Conservation (phyloP, 768 basidiomycete genomes). For the Boletus reticulatus region DNA sequence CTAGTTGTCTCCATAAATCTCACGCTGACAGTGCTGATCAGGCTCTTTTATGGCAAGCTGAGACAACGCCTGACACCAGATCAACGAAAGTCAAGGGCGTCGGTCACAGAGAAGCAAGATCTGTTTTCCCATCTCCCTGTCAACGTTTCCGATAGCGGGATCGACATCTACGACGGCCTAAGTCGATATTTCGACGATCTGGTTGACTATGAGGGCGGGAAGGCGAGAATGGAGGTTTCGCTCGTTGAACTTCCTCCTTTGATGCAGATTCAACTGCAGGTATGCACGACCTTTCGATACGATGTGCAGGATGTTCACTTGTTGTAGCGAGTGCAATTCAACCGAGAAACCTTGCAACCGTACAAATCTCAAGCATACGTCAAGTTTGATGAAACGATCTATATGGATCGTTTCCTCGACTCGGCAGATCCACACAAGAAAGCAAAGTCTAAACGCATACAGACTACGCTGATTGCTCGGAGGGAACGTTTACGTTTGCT, state of each 20-base stretch:
- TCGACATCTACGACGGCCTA: slow-evolving; percentile 92
- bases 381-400: slow-evolving; percentile 82
- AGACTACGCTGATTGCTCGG: slow-evolving; percentile 57
- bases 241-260: slow-evolving; percentile 86
- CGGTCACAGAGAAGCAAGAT: slow-evolving; percentile 84
- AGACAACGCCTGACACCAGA: slow-evolving; percentile 54
- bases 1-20: background rate
- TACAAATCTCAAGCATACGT: slow-evolving; percentile 97
- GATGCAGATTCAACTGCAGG: slow-evolving; percentile 95
- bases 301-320: slow-evolving; percentile 5
- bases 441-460: slow-evolving; percentile 65
- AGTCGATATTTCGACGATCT: slow-evolving; percentile 88
- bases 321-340: slow-evolving; percentile 85
- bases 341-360: slow-evolving; percentile 84
- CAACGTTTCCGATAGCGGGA: slow-evolving; percentile 85
- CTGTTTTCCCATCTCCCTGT: slow-evolving; percentile 92
- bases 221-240: slow-evolving; percentile 84
- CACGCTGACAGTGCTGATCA: slow-evolving; percentile 26
- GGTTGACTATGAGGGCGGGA: slow-evolving; percentile 84
- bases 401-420: slow-evolving; percentile 91
- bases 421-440: slow-evolving; percentile 70
- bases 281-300: slow-evolving; percentile 31
- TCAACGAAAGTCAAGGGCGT: slow-evolving; percentile 42
- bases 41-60: slow-evolving; percentile 88
- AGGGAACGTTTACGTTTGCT: slow-evolving; percentile 69